These are phyloP conservation scores for Avicennia marina DNA, from an alignment of 257 asterid species.

Conservation along the genomic window DNA sequence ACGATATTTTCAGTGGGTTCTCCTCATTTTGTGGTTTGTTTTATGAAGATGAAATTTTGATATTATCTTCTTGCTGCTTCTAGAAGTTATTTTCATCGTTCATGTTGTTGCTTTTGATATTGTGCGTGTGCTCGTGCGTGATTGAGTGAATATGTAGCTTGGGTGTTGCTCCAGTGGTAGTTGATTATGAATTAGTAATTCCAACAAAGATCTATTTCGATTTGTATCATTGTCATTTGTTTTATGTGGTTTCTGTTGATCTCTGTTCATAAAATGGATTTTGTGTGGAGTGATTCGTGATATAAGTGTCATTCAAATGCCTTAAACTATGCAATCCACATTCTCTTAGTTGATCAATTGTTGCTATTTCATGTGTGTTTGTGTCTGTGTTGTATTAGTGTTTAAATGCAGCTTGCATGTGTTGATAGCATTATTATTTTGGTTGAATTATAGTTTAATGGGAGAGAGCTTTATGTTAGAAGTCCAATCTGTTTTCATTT, in stretches of 20 bases:
- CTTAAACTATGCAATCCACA: not conserved
- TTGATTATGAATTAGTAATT: constrained; percentile 1
- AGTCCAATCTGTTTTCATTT: no score
- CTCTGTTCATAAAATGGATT: not conserved
- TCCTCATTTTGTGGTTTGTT: not conserved
- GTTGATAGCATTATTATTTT: no score
- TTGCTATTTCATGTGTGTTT: no score
- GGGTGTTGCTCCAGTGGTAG: constrained; percentile 26
- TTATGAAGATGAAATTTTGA: constrained; percentile 16
- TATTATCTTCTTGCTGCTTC: not conserved
- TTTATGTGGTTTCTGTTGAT: not conserved
- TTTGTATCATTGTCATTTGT: not conserved
- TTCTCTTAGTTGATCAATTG: constrained; percentile 4
- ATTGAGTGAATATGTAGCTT: constrained; percentile 9
- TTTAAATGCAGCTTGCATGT: no score
- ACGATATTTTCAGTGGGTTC: not conserved
- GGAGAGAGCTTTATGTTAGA: no score
- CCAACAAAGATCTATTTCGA: not conserved
- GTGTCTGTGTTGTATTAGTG: no score
- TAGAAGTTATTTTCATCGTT: not conserved
- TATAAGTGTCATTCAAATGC: no score
- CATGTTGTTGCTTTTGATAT: no score
- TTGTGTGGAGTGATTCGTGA: not conserved
- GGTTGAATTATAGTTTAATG: no score
- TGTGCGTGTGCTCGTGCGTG: constrained; percentile 22